Evolutionary conservation across 257 asterid species (phyloP).

Genomic region (Orobanche coerulescens): DNA sequence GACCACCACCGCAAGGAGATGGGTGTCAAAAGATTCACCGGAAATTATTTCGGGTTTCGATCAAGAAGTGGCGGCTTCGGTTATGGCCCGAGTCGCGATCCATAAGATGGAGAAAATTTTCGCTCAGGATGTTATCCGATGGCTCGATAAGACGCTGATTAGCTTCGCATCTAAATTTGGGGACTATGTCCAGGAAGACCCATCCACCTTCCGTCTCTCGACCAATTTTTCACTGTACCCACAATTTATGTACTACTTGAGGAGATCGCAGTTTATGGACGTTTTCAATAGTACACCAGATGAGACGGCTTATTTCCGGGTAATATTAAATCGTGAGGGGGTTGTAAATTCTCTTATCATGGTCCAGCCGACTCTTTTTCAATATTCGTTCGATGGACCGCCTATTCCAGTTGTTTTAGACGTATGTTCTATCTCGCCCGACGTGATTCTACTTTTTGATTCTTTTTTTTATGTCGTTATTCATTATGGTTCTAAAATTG

Average conservation of each 20-base stretch:
- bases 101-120: constrained; percentile 38
- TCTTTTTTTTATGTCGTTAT: constrained; percentile 75
- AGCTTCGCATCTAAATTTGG: constrained; percentile 75
- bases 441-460: constrained; percentile 82
- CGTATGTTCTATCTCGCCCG: constrained; percentile 67
- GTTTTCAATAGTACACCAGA: constrained; percentile 86
- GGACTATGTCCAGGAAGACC: constrained; percentile 78
- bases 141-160: constrained; percentile 73
- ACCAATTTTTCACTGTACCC: constrained; percentile 76
- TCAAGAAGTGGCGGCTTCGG: constrained; percentile 94
- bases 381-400: constrained; percentile 88
- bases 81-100: constrained; percentile 78
- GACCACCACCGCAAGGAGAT: constrained; percentile 87
- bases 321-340: constrained; percentile 85
- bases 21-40: constrained; percentile 71
- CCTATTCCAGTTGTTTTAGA: constrained; percentile 80
- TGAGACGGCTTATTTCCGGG: constrained; percentile 72
- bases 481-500: constrained; percentile 84
- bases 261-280: constrained; percentile 86
- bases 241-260: constrained; percentile 78
- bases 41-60: constrained; percentile 80
- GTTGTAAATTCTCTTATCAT: constrained; percentile 76
- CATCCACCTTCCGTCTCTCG: constrained; percentile 76
- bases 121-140: constrained; percentile 55
- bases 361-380: constrained; percentile 94